A percentile compares a stretch with the other conserved stretches of the same genome.
Evolutionary conservation across 148 eudicot genomes (phyloP).

Genomic region (Chenopodium suecicum): DNA sequence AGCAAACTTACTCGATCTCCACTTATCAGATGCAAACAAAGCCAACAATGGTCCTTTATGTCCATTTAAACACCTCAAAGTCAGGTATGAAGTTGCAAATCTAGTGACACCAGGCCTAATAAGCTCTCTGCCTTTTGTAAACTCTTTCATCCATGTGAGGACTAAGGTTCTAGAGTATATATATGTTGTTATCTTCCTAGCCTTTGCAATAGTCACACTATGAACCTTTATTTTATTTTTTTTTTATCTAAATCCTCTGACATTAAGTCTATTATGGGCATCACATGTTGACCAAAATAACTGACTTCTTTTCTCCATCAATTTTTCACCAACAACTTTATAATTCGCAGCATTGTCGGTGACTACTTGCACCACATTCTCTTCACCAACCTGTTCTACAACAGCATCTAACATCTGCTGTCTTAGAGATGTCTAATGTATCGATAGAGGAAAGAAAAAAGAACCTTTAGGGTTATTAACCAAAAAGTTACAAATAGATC

Average conservation of each 20-base stretch:
- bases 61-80: no score
- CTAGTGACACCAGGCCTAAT: no score
- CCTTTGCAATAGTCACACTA: background rate
- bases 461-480: slow-evolving; percentile 6
- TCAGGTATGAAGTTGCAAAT: no score
- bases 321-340: slow-evolving; percentile 15
- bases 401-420: slow-evolving; percentile 10
- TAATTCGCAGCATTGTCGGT: slow-evolving; percentile 26
- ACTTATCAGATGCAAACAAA: background rate
- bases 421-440: slow-evolving; percentile 17
- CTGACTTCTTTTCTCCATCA: background rate
- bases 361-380: slow-evolving; percentile 17
- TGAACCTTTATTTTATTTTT: background rate
- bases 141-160: background rate
- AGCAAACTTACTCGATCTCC: background rate
- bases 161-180: background rate
- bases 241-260: background rate
- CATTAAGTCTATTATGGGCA: background rate
- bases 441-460: slow-evolving; percentile 17
- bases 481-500: background rate
- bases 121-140: background rate
- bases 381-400: slow-evolving; percentile 16
- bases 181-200: background rate
- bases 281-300: background rate
- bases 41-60: background rate